Conservation (phyloP, 495 filamentous ascomycete genomes). For the Talaromyces ruber region DNA sequence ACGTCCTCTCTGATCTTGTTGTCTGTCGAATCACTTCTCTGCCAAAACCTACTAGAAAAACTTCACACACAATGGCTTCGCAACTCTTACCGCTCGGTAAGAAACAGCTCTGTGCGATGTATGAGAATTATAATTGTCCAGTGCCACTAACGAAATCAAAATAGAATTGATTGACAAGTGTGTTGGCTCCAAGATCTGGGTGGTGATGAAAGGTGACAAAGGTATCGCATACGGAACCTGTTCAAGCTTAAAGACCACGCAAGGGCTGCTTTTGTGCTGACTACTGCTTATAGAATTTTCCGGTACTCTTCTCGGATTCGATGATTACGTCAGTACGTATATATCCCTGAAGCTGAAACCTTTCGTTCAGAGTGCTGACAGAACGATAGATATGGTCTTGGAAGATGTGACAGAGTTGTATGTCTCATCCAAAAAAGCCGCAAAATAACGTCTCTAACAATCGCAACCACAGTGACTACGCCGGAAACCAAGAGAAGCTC, state of each 20-base stretch:
- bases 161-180: constrained; percentile 97
- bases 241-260: not conserved
- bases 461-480: constrained; percentile 67
- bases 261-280: not conserved
- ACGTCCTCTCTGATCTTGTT: not conserved
- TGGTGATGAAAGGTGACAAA: constrained; percentile 98
- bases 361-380: not conserved
- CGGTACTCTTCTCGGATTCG: constrained; percentile 87
- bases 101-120: constrained; percentile 3
- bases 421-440: constrained; percentile 14
- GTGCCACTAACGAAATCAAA: constrained; percentile 9
- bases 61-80: constrained; percentile 52
- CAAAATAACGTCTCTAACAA: constrained; percentile 5
- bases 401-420: constrained; percentile 98
- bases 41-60: not conserved
- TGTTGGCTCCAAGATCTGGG: constrained; percentile 95
- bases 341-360: not conserved
- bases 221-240: constrained; percentile 40
- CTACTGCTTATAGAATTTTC: constrained; percentile 64
- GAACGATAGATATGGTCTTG: constrained; percentile 79
- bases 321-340: constrained; percentile 98
- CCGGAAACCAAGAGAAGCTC: constrained; percentile 74
- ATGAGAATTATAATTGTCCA: constrained; percentile 2
- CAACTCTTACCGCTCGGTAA: constrained; percentile 73
- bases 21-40: not conserved